A percentile compares a stretch with the other conserved stretches of the same genome.
Conservation (phyloP, 2,329 filamentous ascomycete genomes). For the Ophiostoma populinum region DNA sequence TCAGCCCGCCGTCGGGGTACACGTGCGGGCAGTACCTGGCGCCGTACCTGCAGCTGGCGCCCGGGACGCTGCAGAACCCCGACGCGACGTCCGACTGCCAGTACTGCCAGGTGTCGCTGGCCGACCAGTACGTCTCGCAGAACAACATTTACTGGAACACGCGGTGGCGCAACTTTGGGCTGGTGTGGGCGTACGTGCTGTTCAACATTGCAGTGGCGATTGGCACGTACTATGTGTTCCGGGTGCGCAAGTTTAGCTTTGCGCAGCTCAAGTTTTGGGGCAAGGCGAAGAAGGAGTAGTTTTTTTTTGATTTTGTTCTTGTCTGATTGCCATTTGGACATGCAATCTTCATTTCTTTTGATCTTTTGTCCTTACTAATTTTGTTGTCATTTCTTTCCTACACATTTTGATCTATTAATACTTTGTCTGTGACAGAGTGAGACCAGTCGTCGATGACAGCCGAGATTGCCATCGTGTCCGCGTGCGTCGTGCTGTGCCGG, state of each 20-base stretch:
- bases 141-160: constrained; percentile 32
- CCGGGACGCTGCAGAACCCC: constrained; percentile 46
- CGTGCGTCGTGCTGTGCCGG: too few relatives aligned
- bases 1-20: constrained; percentile 42
- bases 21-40: constrained; percentile 49
- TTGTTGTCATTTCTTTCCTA: constrained; percentile 23
- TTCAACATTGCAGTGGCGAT: constrained; percentile 47
- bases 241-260: constrained; percentile 4
- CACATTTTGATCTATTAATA: constrained; percentile 1
- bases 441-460: too few relatives aligned
- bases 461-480: too few relatives aligned
- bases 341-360: too few relatives aligned
- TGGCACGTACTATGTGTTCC: constrained; percentile 8
- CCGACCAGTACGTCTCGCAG: constrained; percentile 38
- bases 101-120: constrained; percentile 48
- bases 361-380: too few relatives aligned
- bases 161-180: constrained; percentile 52
- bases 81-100: constrained; percentile 37
- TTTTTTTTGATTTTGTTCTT: background rate
- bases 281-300: constrained; percentile 1
- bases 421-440: background rate
- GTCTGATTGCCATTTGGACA: background rate
- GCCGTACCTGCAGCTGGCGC: constrained; percentile 30
- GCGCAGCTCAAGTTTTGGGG: constrained; percentile 5
- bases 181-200: constrained; percentile 48